Conservation (phyloP, 495 filamentous ascomycete genomes). For the Talaromyces nanjingensis region DNA sequence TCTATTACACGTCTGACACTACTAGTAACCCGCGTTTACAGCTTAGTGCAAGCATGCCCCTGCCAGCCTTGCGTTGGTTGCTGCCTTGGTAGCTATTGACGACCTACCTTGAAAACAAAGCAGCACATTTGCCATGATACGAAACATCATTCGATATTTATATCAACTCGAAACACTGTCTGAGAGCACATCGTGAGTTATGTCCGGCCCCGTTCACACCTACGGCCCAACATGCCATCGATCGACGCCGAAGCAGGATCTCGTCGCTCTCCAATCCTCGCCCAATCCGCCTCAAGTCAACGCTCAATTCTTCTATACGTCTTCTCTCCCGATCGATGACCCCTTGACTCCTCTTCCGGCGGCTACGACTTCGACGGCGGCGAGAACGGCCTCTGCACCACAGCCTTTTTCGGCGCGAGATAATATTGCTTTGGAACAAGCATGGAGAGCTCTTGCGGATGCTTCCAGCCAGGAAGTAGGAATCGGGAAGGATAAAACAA, state of each 20-base stretch:
- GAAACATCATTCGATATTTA: not conserved
- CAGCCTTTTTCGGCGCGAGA: slow-evolving; percentile 74
- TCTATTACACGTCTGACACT: not conserved
- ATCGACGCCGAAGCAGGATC: slow-evolving; percentile 29
- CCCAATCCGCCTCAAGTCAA: slow-evolving; percentile 40
- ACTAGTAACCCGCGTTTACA: not conserved
- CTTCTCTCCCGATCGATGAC: slow-evolving; percentile 72
- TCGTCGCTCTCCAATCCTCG: slow-evolving; percentile 24
- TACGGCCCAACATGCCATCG: slow-evolving; percentile 48
- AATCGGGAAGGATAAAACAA: not conserved
- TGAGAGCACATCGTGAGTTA: slow-evolving; percentile 12
- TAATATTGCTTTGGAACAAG: slow-evolving; percentile 63
- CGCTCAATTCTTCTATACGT: slow-evolving; percentile 78
- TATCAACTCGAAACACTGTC: not conserved
- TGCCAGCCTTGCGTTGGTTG: not conserved
- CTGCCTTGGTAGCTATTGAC: slow-evolving; percentile 4
- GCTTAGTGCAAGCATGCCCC: not conserved
- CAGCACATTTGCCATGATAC: not conserved
- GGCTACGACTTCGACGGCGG: slow-evolving; percentile 39
- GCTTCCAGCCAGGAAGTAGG: slow-evolving; percentile 7
- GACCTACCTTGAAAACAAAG: not conserved
- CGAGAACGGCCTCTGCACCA: slow-evolving; percentile 47
- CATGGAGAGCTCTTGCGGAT: slow-evolving; percentile 56
- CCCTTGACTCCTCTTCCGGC: slow-evolving; percentile 63
- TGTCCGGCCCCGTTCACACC: slow-evolving; percentile 46